Percentiles rank a stretch among this genome's conserved stretches.
Conservation (phyloP, 1,139 yeast species). For the Magnusiomyces sp. region DNA sequence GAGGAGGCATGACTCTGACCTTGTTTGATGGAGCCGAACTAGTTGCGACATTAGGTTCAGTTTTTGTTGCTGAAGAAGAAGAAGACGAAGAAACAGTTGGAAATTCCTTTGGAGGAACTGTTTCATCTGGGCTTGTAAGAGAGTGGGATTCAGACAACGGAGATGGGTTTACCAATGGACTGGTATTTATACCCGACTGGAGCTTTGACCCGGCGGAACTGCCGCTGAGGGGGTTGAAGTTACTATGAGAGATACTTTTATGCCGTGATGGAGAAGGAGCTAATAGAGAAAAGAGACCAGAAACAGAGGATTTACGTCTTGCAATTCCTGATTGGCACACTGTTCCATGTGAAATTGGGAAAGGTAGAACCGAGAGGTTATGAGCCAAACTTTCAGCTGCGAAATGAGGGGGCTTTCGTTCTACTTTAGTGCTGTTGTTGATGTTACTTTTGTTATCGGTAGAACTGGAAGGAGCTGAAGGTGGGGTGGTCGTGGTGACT, state of each 20-base stretch:
- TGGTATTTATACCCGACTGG: too few relatives aligned
- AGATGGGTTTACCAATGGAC: background rate
- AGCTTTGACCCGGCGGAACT: background rate
- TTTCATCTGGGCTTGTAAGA: background rate
- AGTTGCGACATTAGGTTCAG: too few relatives aligned
- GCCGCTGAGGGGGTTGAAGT: background rate
- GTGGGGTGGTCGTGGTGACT: background rate
- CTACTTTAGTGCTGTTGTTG: background rate
- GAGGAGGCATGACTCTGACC: too few relatives aligned
- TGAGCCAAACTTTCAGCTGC: conserved; percentile 6
- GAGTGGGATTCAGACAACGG: conserved; percentile 5
- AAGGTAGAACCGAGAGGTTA: conserved; percentile 13
- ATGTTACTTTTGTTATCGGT: background rate
- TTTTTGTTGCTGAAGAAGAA: conserved; percentile 1
- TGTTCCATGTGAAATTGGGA: conserved; percentile 12
- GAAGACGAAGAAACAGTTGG: background rate
- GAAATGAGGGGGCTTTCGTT: background rate
- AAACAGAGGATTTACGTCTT: conserved; percentile 9
- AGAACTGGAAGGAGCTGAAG: background rate
- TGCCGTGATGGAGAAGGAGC: too few relatives aligned
- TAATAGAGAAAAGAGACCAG: too few relatives aligned
- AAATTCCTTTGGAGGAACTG: background rate
- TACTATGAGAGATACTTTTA: background rate
- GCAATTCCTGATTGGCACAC: conserved; percentile 8
- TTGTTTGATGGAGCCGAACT: too few relatives aligned